A percentile compares a stretch with the other conserved stretches of the same genome.
These are phyloP conservation scores for Arabis alpina DNA, from an alignment of 345 rosid species.

Conservation along the genomic window DNA sequence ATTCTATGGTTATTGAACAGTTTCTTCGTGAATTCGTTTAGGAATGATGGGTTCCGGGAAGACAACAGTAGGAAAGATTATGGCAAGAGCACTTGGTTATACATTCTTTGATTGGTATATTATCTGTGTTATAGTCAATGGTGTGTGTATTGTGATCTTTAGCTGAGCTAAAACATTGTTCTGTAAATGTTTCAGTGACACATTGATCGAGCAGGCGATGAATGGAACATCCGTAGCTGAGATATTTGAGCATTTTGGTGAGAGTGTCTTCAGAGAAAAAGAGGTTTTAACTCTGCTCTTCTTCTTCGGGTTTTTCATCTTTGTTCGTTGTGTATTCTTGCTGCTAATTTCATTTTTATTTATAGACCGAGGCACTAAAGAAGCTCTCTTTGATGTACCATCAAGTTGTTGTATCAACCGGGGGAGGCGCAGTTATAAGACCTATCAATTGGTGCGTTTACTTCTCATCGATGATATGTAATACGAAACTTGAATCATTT, in stretches of 20 bases:
- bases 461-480: constrained; percentile 8
- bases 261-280: constrained; percentile 79
- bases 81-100: constrained; percentile 69
- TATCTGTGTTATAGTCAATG: background rate
- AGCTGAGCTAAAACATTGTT: constrained; percentile 22
- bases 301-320: background rate
- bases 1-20: no score
- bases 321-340: background rate
- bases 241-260: constrained; percentile 80
- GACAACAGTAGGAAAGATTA: constrained; percentile 83
- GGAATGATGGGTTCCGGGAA: constrained; percentile 99
- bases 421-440: constrained; percentile 83
- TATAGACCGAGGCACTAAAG: constrained; percentile 67
- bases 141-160: background rate
- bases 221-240: constrained; percentile 80
- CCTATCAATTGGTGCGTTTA: constrained; percentile 75
- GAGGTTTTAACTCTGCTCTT: constrained; percentile 55
- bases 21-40: constrained; percentile 36
- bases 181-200: constrained; percentile 57
- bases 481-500: constrained; percentile 13
- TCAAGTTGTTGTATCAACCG: constrained; percentile 83
- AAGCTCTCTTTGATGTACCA: constrained; percentile 57
- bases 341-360: constrained; percentile 22
- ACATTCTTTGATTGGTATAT: constrained; percentile 79
- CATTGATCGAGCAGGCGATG: constrained; percentile 65